These are phyloP conservation scores for Fraxinus baroniana DNA, from an alignment of 305 asterid genomes.

Conservation along the genomic window DNA sequence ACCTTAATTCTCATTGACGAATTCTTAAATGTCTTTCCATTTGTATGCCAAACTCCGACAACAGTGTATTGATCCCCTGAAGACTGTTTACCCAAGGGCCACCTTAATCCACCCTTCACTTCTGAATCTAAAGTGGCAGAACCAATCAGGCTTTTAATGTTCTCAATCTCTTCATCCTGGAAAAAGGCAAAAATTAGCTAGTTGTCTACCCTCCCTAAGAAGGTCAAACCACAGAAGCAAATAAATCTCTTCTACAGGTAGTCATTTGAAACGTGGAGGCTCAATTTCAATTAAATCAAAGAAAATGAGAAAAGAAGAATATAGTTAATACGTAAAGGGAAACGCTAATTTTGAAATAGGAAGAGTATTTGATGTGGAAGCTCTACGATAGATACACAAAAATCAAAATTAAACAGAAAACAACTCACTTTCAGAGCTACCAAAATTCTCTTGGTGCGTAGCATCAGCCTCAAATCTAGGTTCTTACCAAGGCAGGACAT, in stretches of 20 bases:
- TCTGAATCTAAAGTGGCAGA: constrained; percentile 44
- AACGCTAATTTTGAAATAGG: background rate
- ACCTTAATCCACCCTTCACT: constrained; percentile 52
- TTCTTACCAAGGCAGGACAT: constrained; percentile 45
- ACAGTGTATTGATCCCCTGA: constrained; percentile 42
- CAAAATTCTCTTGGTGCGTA: constrained; percentile 35
- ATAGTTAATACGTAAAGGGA: background rate
- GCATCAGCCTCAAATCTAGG: constrained; percentile 51
- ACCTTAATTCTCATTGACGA: constrained; percentile 38
- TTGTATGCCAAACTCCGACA: constrained; percentile 42
- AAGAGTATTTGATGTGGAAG: background rate
- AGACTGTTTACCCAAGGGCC: constrained; percentile 48
- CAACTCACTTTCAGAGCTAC: constrained; percentile 36
- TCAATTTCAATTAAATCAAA: background rate
- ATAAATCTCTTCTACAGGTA: background rate
- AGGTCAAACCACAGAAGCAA: background rate
- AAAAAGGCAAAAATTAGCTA: constrained; percentile 8
- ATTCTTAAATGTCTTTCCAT: constrained; percentile 27
- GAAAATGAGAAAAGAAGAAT: background rate
- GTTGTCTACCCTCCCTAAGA: background rate
- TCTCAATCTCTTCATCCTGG: constrained; percentile 52
- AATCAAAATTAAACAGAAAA: background rate
- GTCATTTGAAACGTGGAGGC: background rate
- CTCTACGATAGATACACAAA: background rate
- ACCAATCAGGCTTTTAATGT: constrained; percentile 35